Evolutionary conservation across 2,329 filamentous ascomycete genomes (phyloP).

Genomic region (Epicoccum nigrum): DNA sequence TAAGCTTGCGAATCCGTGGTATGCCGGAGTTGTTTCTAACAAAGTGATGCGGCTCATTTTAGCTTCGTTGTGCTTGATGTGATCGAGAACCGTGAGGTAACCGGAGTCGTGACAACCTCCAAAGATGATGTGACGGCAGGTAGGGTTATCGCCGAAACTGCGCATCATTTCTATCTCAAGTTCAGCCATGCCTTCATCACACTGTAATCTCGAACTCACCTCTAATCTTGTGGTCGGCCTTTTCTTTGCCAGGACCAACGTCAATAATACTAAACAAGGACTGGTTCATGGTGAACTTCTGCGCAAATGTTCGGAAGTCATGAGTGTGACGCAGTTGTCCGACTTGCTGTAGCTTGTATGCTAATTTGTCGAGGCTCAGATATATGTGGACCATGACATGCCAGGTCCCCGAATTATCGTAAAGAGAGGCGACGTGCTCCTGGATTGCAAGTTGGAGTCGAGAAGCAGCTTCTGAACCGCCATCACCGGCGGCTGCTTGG

Average conservation of each 20-base stretch:
- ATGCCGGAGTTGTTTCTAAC: slow-evolving; percentile 52
- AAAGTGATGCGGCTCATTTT: slow-evolving; percentile 52
- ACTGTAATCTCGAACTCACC: slow-evolving; percentile 27
- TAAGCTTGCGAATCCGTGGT: slow-evolving; percentile 50
- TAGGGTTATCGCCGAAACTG: slow-evolving; percentile 53
- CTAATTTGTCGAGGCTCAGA: slow-evolving; percentile 55
- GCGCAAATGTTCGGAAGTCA: slow-evolving; percentile 52
- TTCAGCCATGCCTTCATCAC: slow-evolving; percentile 12
- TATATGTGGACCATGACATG: slow-evolving; percentile 55
- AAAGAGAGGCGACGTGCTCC: slow-evolving; percentile 49
- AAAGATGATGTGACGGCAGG: slow-evolving; percentile 56
- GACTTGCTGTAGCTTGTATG: slow-evolving; percentile 49
- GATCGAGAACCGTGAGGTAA: slow-evolving; percentile 53
- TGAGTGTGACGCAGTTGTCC: slow-evolving; percentile 48
- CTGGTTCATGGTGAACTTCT: slow-evolving; percentile 53
- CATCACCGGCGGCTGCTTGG: slow-evolving; percentile 47
- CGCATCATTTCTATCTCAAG: slow-evolving; percentile 50
- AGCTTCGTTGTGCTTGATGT: slow-evolving; percentile 50
- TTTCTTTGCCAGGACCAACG: slow-evolving; percentile 55
- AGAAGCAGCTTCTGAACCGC: slow-evolving; percentile 56
- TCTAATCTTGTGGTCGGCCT: slow-evolving; percentile 56
- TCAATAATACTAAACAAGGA: slow-evolving; percentile 56
- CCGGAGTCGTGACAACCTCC: slow-evolving; percentile 56
- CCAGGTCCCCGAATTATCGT: slow-evolving; percentile 52
- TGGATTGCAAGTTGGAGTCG: slow-evolving; percentile 51